Percentiles rank a stretch among this genome's conserved stretches.
Conservation (phyloP, 768 basidiomycete species). For the Rhizopogon salebrosus region DNA sequence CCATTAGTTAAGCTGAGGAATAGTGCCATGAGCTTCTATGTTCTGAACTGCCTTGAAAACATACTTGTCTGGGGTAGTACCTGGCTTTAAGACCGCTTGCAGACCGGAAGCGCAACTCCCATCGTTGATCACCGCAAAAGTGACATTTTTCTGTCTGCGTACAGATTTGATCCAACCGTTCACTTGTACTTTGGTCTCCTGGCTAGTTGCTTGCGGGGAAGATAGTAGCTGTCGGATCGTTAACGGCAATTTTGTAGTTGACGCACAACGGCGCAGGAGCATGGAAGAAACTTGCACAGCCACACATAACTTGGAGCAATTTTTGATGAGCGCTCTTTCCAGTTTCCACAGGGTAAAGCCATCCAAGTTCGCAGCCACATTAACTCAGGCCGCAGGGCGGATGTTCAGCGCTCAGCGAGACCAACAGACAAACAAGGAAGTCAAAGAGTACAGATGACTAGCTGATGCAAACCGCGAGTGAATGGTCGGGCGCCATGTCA, state of each 20-base stretch:
- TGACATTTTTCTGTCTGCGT: constrained; percentile 81
- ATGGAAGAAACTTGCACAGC: constrained; percentile 21
- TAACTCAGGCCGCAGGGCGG: neutral
- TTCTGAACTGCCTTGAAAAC: constrained; percentile 9
- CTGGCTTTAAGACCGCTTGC: constrained; percentile 70
- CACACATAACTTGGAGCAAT: constrained; percentile 8
- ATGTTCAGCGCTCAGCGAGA: neutral
- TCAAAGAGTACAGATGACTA: constrained; percentile 9
- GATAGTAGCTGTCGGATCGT: constrained; percentile 35
- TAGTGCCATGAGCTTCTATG: neutral
- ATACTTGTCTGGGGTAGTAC: constrained; percentile 26
- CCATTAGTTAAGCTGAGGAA: constrained; percentile 46
- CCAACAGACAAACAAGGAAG: neutral
- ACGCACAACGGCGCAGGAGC: constrained; percentile 24
- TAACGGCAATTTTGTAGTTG: constrained; percentile 24
- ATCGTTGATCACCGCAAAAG: constrained; percentile 80
- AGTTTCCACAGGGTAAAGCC: no score
- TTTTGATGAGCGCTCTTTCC: neutral
- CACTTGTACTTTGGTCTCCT: constrained; percentile 32
- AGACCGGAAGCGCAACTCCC: constrained; percentile 68
- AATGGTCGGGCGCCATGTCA: constrained; percentile 18
- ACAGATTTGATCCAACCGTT: constrained; percentile 87
- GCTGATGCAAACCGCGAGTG: constrained; percentile 17
- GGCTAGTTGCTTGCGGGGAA: constrained; percentile 6
- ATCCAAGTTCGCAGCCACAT: no score